phyloP scores from a whole-genome alignment of 1,284 basidiomycete genomes.

The Heliocybe sulcata region DNA sequence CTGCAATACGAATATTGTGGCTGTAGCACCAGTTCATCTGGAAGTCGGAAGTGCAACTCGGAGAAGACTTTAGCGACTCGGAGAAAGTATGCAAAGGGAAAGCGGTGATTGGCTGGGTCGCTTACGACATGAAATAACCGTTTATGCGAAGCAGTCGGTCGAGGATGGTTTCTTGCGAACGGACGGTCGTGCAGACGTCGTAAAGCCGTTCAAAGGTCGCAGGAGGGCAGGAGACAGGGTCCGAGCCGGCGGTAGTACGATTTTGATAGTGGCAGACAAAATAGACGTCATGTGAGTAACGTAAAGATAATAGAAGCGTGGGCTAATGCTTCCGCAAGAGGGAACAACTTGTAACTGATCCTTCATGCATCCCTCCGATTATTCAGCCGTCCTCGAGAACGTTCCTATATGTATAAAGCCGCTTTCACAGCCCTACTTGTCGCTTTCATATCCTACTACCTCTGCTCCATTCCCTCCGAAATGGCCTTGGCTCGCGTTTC shows the following conservation, averaged over 20 bases:
- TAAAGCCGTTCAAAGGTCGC: too few relatives aligned
- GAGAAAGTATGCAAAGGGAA: background rate
- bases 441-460: background rate
- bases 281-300: background rate
- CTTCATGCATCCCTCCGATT: background rate
- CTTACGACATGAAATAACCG: background rate
- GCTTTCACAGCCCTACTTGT: background rate
- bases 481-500: slow-evolving; percentile 36
- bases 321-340: background rate
- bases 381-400: background rate
- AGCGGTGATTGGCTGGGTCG: background rate
- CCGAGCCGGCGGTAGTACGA: too few relatives aligned
- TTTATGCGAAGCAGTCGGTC: too few relatives aligned
- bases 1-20: background rate
- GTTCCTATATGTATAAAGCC: background rate
- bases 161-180: too few relatives aligned
- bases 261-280: too few relatives aligned
- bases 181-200: too few relatives aligned
- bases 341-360: background rate
- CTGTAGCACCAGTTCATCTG: background rate
- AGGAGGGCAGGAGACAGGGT: too few relatives aligned
- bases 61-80: background rate
- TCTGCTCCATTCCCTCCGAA: slow-evolving; percentile 3
- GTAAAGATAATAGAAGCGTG: background rate
- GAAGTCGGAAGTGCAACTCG: background rate